A percentile compares a stretch with the other conserved stretches of the same genome.
Conservation (phyloP, 768 basidiomycete genomes). For the Xerocomellus amylosporus region DNA sequence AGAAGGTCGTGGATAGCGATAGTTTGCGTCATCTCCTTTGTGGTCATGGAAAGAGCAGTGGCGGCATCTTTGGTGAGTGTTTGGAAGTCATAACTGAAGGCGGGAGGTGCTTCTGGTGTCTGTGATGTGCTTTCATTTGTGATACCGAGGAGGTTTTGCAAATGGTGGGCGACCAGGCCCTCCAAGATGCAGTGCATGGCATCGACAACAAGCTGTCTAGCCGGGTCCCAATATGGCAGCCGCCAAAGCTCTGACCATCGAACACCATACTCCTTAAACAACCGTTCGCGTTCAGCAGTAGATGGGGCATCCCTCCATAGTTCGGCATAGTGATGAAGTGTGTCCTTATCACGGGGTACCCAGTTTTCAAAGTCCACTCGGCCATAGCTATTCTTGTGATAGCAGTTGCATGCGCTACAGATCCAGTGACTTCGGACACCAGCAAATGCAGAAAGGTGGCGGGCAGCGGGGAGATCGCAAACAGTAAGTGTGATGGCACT, state of each 20-base stretch:
- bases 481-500: constrained; percentile 29
- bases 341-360: constrained; percentile 8
- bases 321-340: constrained; percentile 7
- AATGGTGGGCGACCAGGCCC: constrained; percentile 5
- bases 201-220: constrained; percentile 17
- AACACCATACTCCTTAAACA: constrained; percentile 16
- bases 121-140: neutral
- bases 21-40: neutral
- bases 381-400: constrained; percentile 8
- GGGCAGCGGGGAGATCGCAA: constrained; percentile 38
- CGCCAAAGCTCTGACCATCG: constrained; percentile 19
- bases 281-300: neutral
- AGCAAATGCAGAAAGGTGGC: constrained; percentile 27
- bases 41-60: neutral
- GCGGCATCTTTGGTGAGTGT: neutral
- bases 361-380: constrained; percentile 15
- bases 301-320: constrained; percentile 13
- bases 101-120: neutral
- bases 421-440: constrained; percentile 19
- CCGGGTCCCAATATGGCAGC: constrained; percentile 29
- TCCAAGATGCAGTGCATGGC: constrained; percentile 27
- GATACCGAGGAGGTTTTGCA: neutral
- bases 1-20: constrained; percentile 6
- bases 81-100: neutral
- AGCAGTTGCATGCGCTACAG: constrained; percentile 32